Percentiles rank a stretch among this genome's conserved stretches.
Conservation (phyloP, 176 grass and related monocot genomes). For the Rhynchospora breviuscula region DNA sequence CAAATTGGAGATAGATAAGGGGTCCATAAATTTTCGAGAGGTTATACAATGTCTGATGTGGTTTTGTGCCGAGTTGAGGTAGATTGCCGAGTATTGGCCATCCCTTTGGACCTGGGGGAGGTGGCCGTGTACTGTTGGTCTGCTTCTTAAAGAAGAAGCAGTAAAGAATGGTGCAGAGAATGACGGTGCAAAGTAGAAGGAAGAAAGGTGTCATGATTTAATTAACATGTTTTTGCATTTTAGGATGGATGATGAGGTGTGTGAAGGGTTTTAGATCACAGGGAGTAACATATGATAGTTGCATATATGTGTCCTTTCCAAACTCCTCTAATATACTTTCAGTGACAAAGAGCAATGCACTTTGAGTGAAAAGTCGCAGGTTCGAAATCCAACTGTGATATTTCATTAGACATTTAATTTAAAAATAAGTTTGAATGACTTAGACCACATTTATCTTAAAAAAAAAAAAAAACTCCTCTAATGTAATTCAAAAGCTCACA, state of each 20-base stretch:
- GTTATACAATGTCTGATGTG: conserved; percentile 48
- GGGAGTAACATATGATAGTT: too few species aligned
- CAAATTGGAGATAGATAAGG: conserved; percentile 52
- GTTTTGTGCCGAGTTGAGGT: conserved; percentile 62
- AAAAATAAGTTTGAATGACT: too few species aligned
- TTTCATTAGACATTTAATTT: too few species aligned
- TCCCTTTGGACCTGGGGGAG: conserved; percentile 51
- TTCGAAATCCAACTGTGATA: too few species aligned
- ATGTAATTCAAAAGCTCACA: too few species aligned
- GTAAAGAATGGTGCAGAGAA: conserved; percentile 16
- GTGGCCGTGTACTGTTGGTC: neutral
- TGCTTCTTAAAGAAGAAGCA: conserved; percentile 17
- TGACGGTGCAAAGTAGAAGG: conserved; percentile 12
- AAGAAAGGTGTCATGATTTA: conserved; percentile 19
- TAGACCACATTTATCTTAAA: too few species aligned
- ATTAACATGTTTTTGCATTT: neutral
- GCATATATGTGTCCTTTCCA: too few species aligned
- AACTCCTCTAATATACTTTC: too few species aligned
- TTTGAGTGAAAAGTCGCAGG: too few species aligned
- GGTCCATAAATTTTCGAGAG: conserved; percentile 46
- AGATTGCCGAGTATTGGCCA: conserved; percentile 78
- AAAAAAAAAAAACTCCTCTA: too few species aligned
- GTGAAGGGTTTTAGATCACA: neutral
- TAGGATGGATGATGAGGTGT: neutral
- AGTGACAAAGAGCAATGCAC: too few species aligned